Percentiles rank a stretch among this genome's conserved stretches.
Evolutionary conservation across 176 grass and related monocot genomes (phyloP).

Genomic region (Dactylis glomerata): DNA sequence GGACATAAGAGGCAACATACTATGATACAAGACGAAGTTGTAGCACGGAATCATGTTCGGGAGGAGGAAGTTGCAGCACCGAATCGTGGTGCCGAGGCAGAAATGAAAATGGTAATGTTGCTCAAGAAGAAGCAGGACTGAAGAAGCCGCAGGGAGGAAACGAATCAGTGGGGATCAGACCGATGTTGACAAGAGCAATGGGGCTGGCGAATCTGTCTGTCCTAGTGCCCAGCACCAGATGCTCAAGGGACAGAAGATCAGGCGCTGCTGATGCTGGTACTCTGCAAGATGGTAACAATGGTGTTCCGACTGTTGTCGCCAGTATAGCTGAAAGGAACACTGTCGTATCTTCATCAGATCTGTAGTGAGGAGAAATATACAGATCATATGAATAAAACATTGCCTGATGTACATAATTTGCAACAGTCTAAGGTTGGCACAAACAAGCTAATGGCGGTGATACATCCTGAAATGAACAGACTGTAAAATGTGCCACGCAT

Average conservation of each 20-base stretch:
- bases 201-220: background rate
- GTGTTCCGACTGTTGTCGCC: background rate
- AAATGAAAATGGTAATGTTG: background rate
- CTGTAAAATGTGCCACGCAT: background rate
- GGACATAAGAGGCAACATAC: no score
- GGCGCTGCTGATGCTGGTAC: background rate
- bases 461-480: background rate
- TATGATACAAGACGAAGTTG: background rate
- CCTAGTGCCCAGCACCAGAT: constrained; percentile 20
- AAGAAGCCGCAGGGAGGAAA: constrained; percentile 12
- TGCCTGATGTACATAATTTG: background rate
- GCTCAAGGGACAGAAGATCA: background rate
- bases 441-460: background rate
- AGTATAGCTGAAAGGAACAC: background rate
- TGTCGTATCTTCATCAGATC: background rate
- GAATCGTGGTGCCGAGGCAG: background rate
- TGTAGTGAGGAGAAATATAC: background rate
- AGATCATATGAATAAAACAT: background rate
- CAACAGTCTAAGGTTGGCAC: background rate
- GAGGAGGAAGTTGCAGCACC: background rate
- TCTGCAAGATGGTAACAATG: background rate
- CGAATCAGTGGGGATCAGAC: background rate
- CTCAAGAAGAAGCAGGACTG: constrained; percentile 1
- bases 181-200: background rate
- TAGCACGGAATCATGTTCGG: background rate